Base-by-base conservation (phyloP, 345 rosid genomes). In the Draba incana region DNA sequence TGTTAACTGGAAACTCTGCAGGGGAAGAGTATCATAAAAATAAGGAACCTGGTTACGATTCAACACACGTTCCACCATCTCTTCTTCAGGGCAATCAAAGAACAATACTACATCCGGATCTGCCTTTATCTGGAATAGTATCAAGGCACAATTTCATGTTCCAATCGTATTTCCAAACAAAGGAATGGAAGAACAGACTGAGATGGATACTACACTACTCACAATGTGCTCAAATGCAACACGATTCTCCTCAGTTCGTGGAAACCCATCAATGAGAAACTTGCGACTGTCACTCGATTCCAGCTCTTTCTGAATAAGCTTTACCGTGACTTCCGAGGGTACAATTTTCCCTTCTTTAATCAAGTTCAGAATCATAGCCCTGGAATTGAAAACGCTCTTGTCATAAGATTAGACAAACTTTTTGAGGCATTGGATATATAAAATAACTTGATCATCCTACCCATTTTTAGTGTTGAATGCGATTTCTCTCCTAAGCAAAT, bases 221-320 rank as follows among this genome's bases (percentile, higher is more conserved):
- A 86, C 97, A 47, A 85, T 82, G 62, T 47, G 73, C 70, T 88
- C 96, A 78, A 90, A 92, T 8, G 96, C 87, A 72, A 52, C 59
- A 38, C 92, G 92, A 63, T 89, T 92, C 80, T 89, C 92, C 77
- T 92, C 96, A 62, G 82, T 83, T 43, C 96, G 82, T 10, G 96
- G 98, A 69, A 92, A 92, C 10, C 95, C 98, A 85, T 89, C 97
- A 50, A 89, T 86, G 75, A 92, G 85, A 75, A 88, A 85, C 75
- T 80, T 92, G 57, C 70, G 30, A 59, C 69, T 80, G 35, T 77
- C 71, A 66, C 85, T 80, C 51, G 75, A 78, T 68, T 85, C 88
- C 72, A 90, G 85, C 79, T 80, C 96, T 80, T 68, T 87, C 69
- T 77, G 84, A 44, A 92, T 72, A 58, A 90, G 81, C 64, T 81